Evolutionary conservation across 1,284 basidiomycete genomes (phyloP), one percentile per base, ranked within the genome.

Genomic region (Rhodofomes roseus): DNA sequence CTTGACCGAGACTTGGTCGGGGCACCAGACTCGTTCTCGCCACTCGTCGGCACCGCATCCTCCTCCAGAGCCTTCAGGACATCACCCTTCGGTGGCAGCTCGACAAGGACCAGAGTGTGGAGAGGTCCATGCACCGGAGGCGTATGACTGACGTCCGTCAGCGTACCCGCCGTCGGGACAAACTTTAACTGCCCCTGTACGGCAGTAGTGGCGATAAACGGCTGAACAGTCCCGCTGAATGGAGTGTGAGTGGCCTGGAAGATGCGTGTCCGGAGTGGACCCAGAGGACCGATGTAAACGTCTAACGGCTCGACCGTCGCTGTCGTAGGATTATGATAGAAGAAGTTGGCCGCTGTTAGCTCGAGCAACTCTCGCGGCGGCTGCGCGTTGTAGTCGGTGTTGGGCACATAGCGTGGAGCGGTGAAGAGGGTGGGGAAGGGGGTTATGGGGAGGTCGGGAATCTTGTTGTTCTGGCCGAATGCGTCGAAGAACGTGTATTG

Each of bases 401-500:
- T 74, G 34, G 86, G 86, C 29, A 89, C 86, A 73, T 92, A 92
- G 18, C 80, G 78, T 1, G 95, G 95, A 36, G 89, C 81, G 9
- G 88, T 88, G 69, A 94, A 92, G 23, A 96, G 75, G 11, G 92
- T 90, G 1, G 95, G 95, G 71, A 96, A 93, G 2, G 93, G 92
- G 1, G 93, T 95, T 65, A 97, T 91, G 27, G 90, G 87, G 66
- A 85, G 78, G 61, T 87, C 85, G 55, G 91, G 90, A 67, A 92
- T 86, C 60, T 76, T 84, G 65, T 82, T 87, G 70, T 87, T 90
- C 67, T 90, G 84, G 20, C 89, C 89, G 71, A 91, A 88, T 6
- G 92, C 92, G 69, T 95, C 93, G 70, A 95, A 95, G 72, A 94
- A 95, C n/a, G 93, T 93, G 72, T 94, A 95, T 71, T 94, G 92